These are phyloP conservation scores for Jacaranda copaia DNA, from an alignment of 257 asterid genomes.

Conservation along the genomic window DNA sequence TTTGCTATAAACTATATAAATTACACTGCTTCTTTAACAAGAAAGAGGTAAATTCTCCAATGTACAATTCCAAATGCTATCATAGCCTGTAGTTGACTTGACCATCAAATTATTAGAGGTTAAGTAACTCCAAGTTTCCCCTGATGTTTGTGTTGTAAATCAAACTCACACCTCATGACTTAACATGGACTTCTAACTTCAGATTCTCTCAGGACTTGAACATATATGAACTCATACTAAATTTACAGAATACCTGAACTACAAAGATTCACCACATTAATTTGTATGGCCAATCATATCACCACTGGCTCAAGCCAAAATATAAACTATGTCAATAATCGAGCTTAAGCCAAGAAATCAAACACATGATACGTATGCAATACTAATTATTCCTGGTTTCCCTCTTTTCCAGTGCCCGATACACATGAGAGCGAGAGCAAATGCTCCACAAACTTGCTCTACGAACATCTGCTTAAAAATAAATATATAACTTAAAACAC, in stretches of 20 bases:
- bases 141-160: neutral
- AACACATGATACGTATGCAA: neutral
- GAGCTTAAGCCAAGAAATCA: conserved; percentile 10
- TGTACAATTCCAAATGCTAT: neutral
- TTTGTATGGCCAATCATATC: too few relatives aligned
- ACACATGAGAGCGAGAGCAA: neutral
- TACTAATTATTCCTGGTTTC: neutral
- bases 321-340: neutral
- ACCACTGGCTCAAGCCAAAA: too few relatives aligned
- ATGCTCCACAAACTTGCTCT: conserved; percentile 9
- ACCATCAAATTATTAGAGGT: neutral
- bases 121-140: neutral
- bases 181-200: neutral
- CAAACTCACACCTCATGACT: neutral
- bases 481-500: neutral
- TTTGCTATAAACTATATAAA: neutral
- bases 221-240: neutral
- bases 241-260: neutral
- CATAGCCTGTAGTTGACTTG: neutral
- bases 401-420: neutral
- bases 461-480: neutral
- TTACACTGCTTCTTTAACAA: neutral
- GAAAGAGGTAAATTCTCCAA: neutral
- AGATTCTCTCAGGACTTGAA: neutral
- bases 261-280: too few relatives aligned